Evolutionary conservation across 129 eudicot species (phyloP).

Genomic region (Chrysanthemum makinoi): DNA sequence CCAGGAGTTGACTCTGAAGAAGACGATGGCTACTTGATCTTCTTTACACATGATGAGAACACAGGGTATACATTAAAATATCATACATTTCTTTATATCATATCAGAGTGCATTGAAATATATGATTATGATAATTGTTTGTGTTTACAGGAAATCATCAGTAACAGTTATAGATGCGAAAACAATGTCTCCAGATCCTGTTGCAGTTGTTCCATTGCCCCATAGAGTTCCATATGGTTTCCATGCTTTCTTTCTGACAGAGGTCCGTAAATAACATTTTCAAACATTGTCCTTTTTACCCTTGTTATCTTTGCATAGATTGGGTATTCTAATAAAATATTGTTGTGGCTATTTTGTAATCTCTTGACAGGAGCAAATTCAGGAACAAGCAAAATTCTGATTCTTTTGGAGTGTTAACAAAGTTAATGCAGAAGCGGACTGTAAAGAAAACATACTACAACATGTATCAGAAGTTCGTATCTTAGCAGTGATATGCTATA

Average conservation of each 20-base stretch:
- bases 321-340: not conserved
- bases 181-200: conserved; percentile 95
- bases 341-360: conserved; percentile 8
- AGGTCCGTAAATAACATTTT: conserved; percentile 50
- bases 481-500: not conserved
- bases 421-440: conserved; percentile 2
- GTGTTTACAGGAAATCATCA: conserved; percentile 60
- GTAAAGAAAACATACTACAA: not conserved
- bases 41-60: conserved; percentile 81
- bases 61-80: conserved; percentile 49
- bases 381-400: conserved; percentile 64
- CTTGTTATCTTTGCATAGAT: not conserved
- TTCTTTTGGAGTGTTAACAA: not conserved
- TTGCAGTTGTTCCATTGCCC: conserved; percentile 87
- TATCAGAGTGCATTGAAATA: conserved; percentile 1
- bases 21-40: conserved; percentile 95
- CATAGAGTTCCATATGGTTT: conserved; percentile 95
- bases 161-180: conserved; percentile 88
- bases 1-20: conserved; percentile 69
- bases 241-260: conserved; percentile 94
- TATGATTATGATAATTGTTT: conserved; percentile 8
- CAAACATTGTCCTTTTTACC: not conserved
- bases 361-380: conserved; percentile 62
- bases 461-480: not conserved
- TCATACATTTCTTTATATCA: not conserved